A percentile compares a stretch with the other conserved stretches of the same genome.
Evolutionary conservation across 1,284 basidiomycete genomes (phyloP).

Genomic region (Hymenochaete sp.): DNA sequence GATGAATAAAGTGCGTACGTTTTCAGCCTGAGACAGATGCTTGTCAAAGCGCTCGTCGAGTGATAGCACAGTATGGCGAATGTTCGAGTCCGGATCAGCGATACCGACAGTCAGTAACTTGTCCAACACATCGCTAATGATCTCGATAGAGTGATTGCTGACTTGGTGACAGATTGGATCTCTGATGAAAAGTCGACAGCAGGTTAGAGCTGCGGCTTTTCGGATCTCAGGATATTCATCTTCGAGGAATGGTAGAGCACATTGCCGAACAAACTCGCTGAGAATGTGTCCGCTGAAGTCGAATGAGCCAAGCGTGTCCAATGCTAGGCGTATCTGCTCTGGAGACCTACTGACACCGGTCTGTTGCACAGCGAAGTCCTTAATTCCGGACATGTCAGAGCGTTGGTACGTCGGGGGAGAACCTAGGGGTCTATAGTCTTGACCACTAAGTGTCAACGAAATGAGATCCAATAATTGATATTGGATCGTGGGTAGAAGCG

Average conservation of each 20-base stretch:
- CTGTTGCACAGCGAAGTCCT: conserved; percentile 51
- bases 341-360: conserved; percentile 49
- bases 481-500: conserved; percentile 88
- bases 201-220: conserved; percentile 86
- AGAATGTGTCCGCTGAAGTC: conserved; percentile 93
- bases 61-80: conserved; percentile 83
- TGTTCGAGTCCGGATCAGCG: conserved; percentile 86
- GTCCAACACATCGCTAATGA: conserved; percentile 96
- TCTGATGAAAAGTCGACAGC: conserved; percentile 85
- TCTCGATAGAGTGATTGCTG: conserved; percentile 93
- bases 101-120: conserved; percentile 96
- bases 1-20: conserved; percentile 94
- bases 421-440: conserved; percentile 80
- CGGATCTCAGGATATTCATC: conserved; percentile 88
- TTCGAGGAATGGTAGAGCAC: conserved; percentile 91
- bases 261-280: conserved; percentile 93
- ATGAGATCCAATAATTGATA: conserved; percentile 83
- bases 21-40: conserved; percentile 97
- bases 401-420: conserved; percentile 55
- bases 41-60: conserved; percentile 95
- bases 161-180: conserved; percentile 97
- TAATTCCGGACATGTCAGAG: conserved; percentile 40
- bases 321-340: conserved; percentile 78
- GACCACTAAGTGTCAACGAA: conserved; percentile 72
- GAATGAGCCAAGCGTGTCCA: conserved; percentile 86